Base-by-base conservation (phyloP, 345 rosid species). In the Salix purpurea region DNA sequence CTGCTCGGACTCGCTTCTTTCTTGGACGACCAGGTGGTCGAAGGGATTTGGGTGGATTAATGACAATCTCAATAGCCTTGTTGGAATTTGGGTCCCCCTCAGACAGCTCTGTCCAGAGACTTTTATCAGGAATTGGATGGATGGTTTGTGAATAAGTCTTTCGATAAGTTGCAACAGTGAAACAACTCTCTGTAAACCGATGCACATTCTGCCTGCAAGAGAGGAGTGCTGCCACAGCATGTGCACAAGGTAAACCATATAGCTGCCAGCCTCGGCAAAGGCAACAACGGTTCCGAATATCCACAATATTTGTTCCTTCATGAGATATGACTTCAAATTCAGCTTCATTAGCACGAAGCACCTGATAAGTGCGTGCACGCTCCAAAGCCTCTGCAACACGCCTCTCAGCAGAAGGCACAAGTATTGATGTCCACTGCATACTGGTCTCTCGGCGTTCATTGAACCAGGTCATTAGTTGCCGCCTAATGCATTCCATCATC, bases 151-250 rank as follows among this genome's bases (percentile, higher is more conserved):
- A 93, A 69, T 95, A 95, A 14, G 99, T 89, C 88, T 91, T 95
- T 67, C 97, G 77, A 76, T 93, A 93, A 4, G 96, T 93, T 66
- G 99, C 98, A 32, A 95, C 98, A 2, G 98, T 93, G 86, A 95
- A 95, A 78, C 98, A 95, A 76, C 94, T 95, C 87, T 95, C 97
- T 0, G 99, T 93, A 73, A 93, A 93, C 44, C 99, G 84, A 76
- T 93, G 99, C 69, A 95, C 99, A 72, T 93, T 95, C 89, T 95
- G 99, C 85, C 99, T 85, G 89, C 99, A 96, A 64, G 98, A 96
- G 52, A 93, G 91, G 71, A 96, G 94, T 23, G 99, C 98, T 0
- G 99, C 94, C 70, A 96, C 99, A 0, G 99, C 99, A 56, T 93
- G 99, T 30, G 99, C 96, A 54, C 99, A 96, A 6, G 99, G 99